phyloP scores from a whole-genome alignment of 2,329 filamentous ascomycete genomes.

The Curvularia sp. region DNA sequence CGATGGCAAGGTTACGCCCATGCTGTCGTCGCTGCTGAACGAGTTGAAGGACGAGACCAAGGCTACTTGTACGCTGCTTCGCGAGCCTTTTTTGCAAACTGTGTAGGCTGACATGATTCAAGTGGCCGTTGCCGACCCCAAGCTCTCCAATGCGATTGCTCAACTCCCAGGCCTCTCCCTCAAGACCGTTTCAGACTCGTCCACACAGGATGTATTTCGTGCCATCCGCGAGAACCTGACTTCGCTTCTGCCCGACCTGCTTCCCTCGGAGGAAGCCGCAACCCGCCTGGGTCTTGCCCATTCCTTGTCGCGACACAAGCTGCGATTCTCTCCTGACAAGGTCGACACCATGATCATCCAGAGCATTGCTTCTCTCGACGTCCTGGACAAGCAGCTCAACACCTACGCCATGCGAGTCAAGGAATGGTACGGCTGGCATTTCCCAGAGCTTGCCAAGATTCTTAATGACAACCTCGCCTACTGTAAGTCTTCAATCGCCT shows the following conservation, averaged over 20 bases:
- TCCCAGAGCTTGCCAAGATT: slow-evolving; percentile 93
- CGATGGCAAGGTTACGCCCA: slow-evolving; percentile 92
- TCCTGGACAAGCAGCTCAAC: slow-evolving; percentile 98
- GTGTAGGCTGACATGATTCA: slow-evolving; percentile 27
- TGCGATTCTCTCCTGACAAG: slow-evolving; percentile 98
- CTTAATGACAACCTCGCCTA: slow-evolving; percentile 80
- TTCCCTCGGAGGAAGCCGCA: slow-evolving; percentile 84
- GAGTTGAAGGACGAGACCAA: slow-evolving; percentile 98
- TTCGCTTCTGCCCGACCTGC: slow-evolving; percentile 87
- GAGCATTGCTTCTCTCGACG: slow-evolving; percentile 86
- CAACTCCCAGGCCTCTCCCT: slow-evolving; percentile 89
- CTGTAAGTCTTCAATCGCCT: slow-evolving; percentile 39
- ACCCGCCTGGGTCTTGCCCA: slow-evolving; percentile 97
- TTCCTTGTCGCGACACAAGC: slow-evolving; percentile 89
- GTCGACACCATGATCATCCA: slow-evolving; percentile 99
- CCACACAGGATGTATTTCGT: slow-evolving; percentile 88
- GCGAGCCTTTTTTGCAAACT: background rate
- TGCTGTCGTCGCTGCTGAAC: slow-evolving; percentile 81
- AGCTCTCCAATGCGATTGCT: slow-evolving; percentile 88
- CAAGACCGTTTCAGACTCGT: slow-evolving; percentile 80
- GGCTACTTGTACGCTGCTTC: slow-evolving; percentile 64
- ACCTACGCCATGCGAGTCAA: slow-evolving; percentile 99
- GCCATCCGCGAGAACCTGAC: slow-evolving; percentile 90
- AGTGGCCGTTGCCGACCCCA: slow-evolving; percentile 89
- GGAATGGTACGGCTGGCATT: slow-evolving; percentile 99